Conservation (phyloP, 805 yeast genomes). For the Nakazawaea ambrosiae region DNA sequence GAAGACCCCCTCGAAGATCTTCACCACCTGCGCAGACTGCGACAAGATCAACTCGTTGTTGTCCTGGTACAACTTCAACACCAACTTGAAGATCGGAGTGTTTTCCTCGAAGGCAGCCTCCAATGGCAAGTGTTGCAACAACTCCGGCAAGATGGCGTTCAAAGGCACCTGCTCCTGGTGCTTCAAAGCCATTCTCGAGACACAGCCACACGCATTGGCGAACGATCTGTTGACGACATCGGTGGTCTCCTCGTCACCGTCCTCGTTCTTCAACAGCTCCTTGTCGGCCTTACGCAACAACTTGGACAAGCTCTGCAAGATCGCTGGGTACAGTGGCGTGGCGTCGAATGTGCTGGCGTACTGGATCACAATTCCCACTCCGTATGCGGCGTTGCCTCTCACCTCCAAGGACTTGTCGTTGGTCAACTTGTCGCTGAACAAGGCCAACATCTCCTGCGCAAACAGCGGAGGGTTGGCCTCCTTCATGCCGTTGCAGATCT, state of each 20-base stretch:
- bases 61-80: conserved; percentile 63
- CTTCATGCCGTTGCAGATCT: conserved; percentile 72
- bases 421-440: conserved; percentile 61
- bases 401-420: conserved; percentile 80
- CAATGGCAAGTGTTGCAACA: conserved; percentile 77
- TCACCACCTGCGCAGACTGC: conserved; percentile 59
- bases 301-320: conserved; percentile 62
- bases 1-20: conserved; percentile 64
- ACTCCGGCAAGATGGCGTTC: conserved; percentile 64
- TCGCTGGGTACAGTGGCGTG: conserved; percentile 56
- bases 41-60: conserved; percentile 46
- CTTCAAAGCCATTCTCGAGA: conserved; percentile 80
- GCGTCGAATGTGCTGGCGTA: conserved; percentile 44
- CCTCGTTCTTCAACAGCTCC: conserved; percentile 52
- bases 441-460: conserved; percentile 61
- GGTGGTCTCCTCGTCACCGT: conserved; percentile 68
- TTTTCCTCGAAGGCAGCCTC: conserved; percentile 89
- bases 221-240: conserved; percentile 77
- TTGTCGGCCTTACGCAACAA: conserved; percentile 74
- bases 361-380: conserved; percentile 74
- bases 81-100: conserved; percentile 76
- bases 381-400: conserved; percentile 93
- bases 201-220: conserved; percentile 97
- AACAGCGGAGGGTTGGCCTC: conserved; percentile 57
- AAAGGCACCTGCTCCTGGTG: conserved; percentile 69